These are phyloP conservation scores for Backusella tuberculispora DNA, from an alignment of 192 early-diverging fungal genomes.

Conservation along the genomic window DNA sequence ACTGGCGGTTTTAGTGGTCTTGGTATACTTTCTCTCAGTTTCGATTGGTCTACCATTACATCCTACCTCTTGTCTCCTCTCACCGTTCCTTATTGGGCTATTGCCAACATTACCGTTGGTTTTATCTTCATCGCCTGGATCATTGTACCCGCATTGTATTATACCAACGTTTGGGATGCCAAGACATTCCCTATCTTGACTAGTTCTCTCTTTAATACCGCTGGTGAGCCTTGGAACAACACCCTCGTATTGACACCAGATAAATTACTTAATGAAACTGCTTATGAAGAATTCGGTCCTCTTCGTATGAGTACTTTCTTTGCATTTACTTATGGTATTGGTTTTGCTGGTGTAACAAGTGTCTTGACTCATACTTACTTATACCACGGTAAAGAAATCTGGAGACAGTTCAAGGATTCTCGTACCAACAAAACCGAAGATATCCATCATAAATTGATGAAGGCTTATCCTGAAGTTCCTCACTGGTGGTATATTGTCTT, in stretches of 20 bases:
- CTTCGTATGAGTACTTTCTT: constrained; percentile 54
- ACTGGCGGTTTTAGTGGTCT: constrained; percentile 52
- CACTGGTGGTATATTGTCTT: constrained; percentile 59
- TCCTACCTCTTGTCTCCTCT: constrained; percentile 48
- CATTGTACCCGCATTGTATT: constrained; percentile 56
- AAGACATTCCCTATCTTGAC: constrained; percentile 49
- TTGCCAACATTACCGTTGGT: constrained; percentile 53
- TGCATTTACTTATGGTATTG: constrained; percentile 55
- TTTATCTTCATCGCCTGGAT: constrained; percentile 58
- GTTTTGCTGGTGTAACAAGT: constrained; percentile 59
- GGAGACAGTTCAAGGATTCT: constrained; percentile 41
- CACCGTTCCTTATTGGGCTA: constrained; percentile 46
- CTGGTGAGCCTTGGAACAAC: constrained; percentile 46
- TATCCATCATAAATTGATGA: constrained; percentile 74
- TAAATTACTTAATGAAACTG: constrained; percentile 42
- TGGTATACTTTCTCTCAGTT: constrained; percentile 56
- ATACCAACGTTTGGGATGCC: constrained; percentile 52
- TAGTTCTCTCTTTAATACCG: constrained; percentile 36
- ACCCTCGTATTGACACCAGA: constrained; percentile 37
- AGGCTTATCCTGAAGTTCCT: constrained; percentile 70
- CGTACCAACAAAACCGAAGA: constrained; percentile 48
- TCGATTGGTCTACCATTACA: constrained; percentile 62
- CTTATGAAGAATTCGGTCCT: constrained; percentile 51
- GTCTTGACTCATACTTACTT: constrained; percentile 62
- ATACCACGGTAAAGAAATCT: constrained; percentile 63